Evolutionary conservation across 2,329 filamentous ascomycete species (phyloP).

Genomic region (Laburnicola sp.): DNA sequence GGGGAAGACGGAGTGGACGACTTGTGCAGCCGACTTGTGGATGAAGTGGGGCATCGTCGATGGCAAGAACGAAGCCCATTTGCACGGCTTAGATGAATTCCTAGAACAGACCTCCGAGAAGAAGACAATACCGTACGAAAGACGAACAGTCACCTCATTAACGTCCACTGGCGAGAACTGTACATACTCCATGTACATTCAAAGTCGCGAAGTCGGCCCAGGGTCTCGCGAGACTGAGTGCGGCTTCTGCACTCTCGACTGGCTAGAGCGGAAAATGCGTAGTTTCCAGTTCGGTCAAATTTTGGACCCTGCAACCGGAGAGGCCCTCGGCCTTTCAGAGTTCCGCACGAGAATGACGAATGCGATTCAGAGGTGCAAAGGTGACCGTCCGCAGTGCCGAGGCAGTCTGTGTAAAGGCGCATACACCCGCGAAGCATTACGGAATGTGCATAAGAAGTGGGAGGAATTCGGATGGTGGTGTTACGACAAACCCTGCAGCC

Average conservation of each 20-base stretch:
- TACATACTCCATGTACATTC: not conserved
- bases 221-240: conserved; percentile 10
- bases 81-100: conserved; percentile 11
- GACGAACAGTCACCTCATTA: not conserved
- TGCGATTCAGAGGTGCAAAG: too few species aligned
- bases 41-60: conserved; percentile 17
- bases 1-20: conserved; percentile 5
- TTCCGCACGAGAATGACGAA: too few species aligned
- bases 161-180: not conserved
- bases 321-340: not conserved
- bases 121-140: not conserved
- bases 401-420: too few species aligned
- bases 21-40: conserved; percentile 14
- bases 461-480: too few species aligned
- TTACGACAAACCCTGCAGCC: too few species aligned
- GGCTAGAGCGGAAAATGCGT: conserved; percentile 12
- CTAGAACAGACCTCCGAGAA: conserved; percentile 8
- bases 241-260: conserved; percentile 6
- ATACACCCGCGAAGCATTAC: too few species aligned
- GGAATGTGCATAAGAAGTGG: too few species aligned
- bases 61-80: conserved; percentile 3
- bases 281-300: conserved; percentile 11
- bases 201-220: conserved; percentile 6
- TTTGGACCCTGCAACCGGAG: not conserved
- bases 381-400: too few species aligned